Conservation (phyloP, 1,284 basidiomycete genomes). For the Apiotrichum veenhuisii region DNA sequence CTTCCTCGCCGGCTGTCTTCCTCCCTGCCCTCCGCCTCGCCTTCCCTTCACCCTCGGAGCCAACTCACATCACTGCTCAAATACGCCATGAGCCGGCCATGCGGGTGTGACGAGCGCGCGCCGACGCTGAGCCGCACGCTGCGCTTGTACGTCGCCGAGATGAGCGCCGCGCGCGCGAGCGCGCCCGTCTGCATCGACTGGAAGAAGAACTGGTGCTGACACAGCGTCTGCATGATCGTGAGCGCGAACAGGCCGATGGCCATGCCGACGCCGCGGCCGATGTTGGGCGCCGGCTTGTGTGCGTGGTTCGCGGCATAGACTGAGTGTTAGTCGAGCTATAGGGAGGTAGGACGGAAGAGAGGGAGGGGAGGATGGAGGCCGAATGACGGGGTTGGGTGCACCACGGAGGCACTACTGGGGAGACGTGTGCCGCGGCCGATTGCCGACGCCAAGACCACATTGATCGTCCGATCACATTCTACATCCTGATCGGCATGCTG, state of each 20-base stretch:
- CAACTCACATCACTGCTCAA: constrained; percentile 63
- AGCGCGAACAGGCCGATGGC: constrained; percentile 66
- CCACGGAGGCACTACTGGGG: too few species aligned
- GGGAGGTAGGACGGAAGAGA: constrained; percentile 39
- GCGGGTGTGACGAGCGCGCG: constrained; percentile 61
- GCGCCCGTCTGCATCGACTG: constrained; percentile 68
- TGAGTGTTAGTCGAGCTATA: constrained; percentile 2
- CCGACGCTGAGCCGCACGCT: constrained; percentile 64
- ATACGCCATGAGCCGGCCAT: constrained; percentile 69
- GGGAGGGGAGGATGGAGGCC: too few species aligned
- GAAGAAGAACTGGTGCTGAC: constrained; percentile 72
- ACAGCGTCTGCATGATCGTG: constrained; percentile 59
- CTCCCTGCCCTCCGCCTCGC: too few species aligned
- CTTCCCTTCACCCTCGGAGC: too few species aligned
- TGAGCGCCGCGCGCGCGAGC: constrained; percentile 66
- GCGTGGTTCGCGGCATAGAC: constrained; percentile 39
- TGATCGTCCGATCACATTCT: too few species aligned
- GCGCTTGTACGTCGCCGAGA: constrained; percentile 69
- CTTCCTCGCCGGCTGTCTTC: too few species aligned
- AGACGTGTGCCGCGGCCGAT: too few species aligned
- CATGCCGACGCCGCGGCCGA: constrained; percentile 67
- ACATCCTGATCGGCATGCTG: too few species aligned
- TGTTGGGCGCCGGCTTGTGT: constrained; percentile 48
- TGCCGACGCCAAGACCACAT: too few species aligned
- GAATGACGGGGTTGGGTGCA: too few species aligned